Conservation (phyloP, 306 rosid species). For the Sicyos edulis region DNA sequence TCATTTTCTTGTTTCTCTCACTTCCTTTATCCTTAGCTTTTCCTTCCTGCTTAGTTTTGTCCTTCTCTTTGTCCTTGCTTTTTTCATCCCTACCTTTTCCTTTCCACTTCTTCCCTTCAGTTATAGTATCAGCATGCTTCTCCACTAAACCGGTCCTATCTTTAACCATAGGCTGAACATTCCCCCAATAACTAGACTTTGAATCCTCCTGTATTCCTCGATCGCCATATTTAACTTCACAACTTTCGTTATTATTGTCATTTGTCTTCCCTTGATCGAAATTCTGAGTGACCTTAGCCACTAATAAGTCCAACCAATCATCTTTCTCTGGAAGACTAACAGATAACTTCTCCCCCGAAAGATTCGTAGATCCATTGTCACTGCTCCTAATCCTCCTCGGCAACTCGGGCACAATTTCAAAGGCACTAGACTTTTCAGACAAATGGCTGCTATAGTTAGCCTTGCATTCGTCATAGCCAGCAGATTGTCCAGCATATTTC, state of each 20-base stretch:
- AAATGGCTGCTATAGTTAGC: not conserved
- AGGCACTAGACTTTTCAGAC: not conserved
- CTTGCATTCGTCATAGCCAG: not conserved
- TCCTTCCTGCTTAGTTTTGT: conserved; percentile 39
- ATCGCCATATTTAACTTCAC: not conserved
- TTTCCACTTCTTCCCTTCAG: conserved; percentile 52
- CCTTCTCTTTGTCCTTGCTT: conserved; percentile 50
- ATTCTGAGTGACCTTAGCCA: conserved; percentile 37
- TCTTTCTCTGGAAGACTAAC: conserved; percentile 37
- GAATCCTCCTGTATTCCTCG: not conserved
- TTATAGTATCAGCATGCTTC: conserved; percentile 30
- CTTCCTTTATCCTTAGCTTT: conserved; percentile 27
- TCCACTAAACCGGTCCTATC: conserved; percentile 23
- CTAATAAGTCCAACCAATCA: conserved; percentile 48
- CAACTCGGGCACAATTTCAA: not conserved
- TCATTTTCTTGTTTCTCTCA: conserved; percentile 63
- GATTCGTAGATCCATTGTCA: conserved; percentile 22
- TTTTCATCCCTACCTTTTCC: conserved; percentile 55
- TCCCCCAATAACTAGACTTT: not conserved
- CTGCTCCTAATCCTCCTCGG: not conserved
- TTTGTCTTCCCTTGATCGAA: conserved; percentile 38
- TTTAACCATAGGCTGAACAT: not conserved
- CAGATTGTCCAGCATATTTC: conserved; percentile 25
- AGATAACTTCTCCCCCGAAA: conserved; percentile 39
- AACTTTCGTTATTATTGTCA: conserved; percentile 32